Percentiles rank a stretch among this genome's conserved stretches.
Evolutionary conservation across 306 rosid species (phyloP).

Genomic region (Carpinus viminea): DNA sequence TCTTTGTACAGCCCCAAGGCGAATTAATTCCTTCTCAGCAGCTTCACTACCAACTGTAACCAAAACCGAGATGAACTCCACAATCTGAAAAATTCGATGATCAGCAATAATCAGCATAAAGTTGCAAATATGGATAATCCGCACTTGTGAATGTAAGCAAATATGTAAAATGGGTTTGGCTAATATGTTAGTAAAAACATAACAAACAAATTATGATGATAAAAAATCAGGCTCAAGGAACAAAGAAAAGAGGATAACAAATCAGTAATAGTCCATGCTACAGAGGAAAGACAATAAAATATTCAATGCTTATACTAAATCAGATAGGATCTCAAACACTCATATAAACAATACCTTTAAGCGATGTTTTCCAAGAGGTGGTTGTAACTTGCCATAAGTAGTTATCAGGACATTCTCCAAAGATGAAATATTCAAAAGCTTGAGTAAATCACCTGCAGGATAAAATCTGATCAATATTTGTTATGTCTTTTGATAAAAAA

Average conservation of each 20-base stretch:
- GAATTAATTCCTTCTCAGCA: conserved; percentile 84
- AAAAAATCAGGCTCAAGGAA: neutral
- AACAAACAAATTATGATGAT: neutral
- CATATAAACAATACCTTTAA: conserved; percentile 63
- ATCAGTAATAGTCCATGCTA: neutral
- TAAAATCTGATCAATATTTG: conserved; percentile 20
- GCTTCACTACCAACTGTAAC: conserved; percentile 83
- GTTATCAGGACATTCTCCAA: conserved; percentile 65
- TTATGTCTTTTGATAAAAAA: neutral
- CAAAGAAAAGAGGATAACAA: neutral
- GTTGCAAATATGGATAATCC: conserved; percentile 12
- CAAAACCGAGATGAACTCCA: conserved; percentile 87
- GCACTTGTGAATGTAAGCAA: conserved; percentile 7
- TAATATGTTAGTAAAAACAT: neutral
- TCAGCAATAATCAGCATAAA: conserved; percentile 21
- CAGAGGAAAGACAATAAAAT: neutral
- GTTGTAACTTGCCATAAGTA: conserved; percentile 92
- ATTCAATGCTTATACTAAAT: conserved; percentile 13
- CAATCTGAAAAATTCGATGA: conserved; percentile 59
- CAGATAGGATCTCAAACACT: conserved; percentile 9
- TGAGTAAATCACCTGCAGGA: conserved; percentile 78
- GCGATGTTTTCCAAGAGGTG: conserved; percentile 97
- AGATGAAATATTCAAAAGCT: conserved; percentile 81
- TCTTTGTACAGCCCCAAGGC: conserved; percentile 77
- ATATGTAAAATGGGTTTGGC: neutral